Evolutionary conservation across 352 stramenopile species (phyloP).

Genomic region (Thraustochytrium sp.): DNA sequence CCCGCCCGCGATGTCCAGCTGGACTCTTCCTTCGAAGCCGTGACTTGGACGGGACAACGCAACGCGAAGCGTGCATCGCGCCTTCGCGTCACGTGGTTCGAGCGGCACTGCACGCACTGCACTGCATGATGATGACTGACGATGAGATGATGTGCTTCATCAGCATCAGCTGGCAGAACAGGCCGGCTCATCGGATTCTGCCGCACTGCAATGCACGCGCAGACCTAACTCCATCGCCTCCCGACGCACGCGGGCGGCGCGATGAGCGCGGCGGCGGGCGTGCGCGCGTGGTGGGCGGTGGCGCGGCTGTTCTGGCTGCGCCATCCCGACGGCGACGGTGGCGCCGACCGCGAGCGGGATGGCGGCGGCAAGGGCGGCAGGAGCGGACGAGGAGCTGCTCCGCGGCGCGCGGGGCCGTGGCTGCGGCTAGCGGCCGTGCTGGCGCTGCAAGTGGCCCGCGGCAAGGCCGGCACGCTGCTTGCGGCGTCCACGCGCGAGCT

Average conservation of each 20-base stretch:
- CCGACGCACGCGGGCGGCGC: background rate
- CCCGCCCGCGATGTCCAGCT: no score
- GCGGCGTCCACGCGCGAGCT: background rate
- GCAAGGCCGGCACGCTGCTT: background rate
- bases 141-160: no score
- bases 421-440: slow-evolving; percentile 6
- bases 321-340: background rate
- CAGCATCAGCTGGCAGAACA: no score
- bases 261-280: background rate
- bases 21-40: no score
- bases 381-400: background rate
- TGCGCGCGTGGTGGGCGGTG: background rate
- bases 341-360: background rate
- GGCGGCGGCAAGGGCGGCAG: background rate
- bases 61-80: no score
- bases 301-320: background rate
- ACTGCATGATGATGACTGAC: no score
- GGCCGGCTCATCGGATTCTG: no score
- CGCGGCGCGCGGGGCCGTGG: background rate
- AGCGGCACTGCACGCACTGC: no score
- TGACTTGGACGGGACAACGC: no score
- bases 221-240: no score
- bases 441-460: background rate
- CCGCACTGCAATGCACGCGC: no score
- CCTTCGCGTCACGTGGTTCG: no score